Evolutionary conservation across 768 basidiomycete genomes (phyloP), one percentile per base, ranked within the genome.

Genomic region (Crucibulum laeve): DNA sequence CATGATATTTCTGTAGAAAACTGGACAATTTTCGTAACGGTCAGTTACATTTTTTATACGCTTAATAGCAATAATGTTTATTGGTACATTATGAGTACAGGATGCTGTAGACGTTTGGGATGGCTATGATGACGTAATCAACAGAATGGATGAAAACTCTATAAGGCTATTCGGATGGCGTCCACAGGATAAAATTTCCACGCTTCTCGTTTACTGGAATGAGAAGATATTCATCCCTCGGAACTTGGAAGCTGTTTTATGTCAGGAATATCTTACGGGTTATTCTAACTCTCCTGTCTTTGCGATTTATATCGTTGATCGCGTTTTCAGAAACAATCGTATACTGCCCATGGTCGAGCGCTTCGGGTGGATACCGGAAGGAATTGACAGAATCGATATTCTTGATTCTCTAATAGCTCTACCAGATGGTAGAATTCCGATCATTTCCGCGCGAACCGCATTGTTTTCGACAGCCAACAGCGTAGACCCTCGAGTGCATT

Each of bases 291-390:
- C 60, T 13, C 52, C 58, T 6, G 43, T 49, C 5, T 58, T 54
- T 34, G 48, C 57, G 5, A 48, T 62, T 19, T 62, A 62, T 38
- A 18, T 62, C 8, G 41, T 59, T 5, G 60, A 62, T 36, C 44
- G 40, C n/a, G 34, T 43, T 4, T 32, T 42, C 19, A 13, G 39
- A 22, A 46, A 38, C 14, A 42, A 45, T 24, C 33, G 34, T 17
- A 28, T 47, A 10, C 34, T 37, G 24, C 23, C 26, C 8, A 35
- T 57, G 3, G 53, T 43, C n/a, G 49, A 55, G 24, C 52, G 54
- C 15, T 58, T 60, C 46, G 50, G 52, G n/a, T 24, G 52, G 1
- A 43, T 59, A 6, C 53, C 57, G 2, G 25, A 49, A 13, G 52
- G 53, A 4, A 28, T 61, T 5, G 38, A 40, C 11, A 45, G 56